Evolutionary conservation across 2,329 filamentous ascomycete genomes (phyloP).

Genomic region (Diaporthe sp.): DNA sequence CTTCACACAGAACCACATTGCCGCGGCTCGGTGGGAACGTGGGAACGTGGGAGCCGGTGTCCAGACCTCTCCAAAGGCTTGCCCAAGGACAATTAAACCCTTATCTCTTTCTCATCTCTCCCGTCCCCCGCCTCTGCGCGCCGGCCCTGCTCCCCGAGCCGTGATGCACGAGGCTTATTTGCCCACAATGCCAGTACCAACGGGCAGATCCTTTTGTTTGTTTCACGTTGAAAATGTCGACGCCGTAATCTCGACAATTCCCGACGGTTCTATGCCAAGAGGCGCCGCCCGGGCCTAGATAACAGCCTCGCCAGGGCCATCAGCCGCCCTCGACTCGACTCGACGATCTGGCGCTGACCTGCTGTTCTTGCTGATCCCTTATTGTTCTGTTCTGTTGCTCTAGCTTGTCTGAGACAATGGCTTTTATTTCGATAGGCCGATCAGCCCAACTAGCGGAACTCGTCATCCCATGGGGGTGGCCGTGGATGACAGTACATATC

Average conservation of each 20-base stretch:
- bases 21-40: slow-evolving; percentile 18
- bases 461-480: background rate
- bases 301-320: background rate
- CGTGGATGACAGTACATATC: slow-evolving; percentile 5
- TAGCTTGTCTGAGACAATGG: slow-evolving; percentile 11
- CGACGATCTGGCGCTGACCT: slow-evolving; percentile 1
- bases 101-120: slow-evolving; percentile 24
- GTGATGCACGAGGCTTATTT: slow-evolving; percentile 12
- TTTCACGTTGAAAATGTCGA: slow-evolving; percentile 13
- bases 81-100: slow-evolving; percentile 21
- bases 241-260: slow-evolving; percentile 13
- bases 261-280: slow-evolving; percentile 15
- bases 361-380: background rate
- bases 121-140: background rate
- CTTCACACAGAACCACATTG: background rate
- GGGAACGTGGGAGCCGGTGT: background rate
- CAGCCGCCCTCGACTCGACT: background rate
- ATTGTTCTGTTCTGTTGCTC: background rate
- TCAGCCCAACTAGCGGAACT: slow-evolving; percentile 14
- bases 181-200: background rate
- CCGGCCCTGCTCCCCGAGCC: slow-evolving; percentile 18
- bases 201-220: slow-evolving; percentile 10
- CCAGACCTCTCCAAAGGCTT: slow-evolving; percentile 4
- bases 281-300: slow-evolving; percentile 8
- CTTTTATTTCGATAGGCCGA: slow-evolving; percentile 26